phyloP scores from a whole-genome alignment of 768 basidiomycete species.

The Suillus subaureus region DNA sequence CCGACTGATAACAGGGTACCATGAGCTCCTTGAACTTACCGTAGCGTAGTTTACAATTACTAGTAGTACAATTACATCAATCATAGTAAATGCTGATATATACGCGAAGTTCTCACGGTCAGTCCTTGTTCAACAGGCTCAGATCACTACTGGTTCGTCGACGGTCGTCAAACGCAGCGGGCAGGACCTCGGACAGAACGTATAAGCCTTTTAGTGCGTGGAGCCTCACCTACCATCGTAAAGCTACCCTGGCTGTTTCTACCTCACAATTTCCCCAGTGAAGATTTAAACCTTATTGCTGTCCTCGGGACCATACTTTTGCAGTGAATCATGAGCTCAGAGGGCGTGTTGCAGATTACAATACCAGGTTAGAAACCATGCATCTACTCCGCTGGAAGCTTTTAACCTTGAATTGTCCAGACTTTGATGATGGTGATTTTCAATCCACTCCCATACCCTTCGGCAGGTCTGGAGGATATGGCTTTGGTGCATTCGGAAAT shows the following conservation, averaged over 20 bases:
- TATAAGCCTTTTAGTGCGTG: background rate
- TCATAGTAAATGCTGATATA: no score
- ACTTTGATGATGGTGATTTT: slow-evolving; percentile 79
- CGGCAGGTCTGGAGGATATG: slow-evolving; percentile 58
- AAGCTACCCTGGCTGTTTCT: background rate
- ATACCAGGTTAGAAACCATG: slow-evolving; percentile 52
- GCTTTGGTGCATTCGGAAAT: slow-evolving; percentile 41
- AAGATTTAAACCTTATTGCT: background rate
- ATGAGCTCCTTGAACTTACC: no score
- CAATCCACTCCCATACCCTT: slow-evolving; percentile 66
- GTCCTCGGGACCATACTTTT: background rate
- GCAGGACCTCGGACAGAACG: background rate
- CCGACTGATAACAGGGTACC: no score
- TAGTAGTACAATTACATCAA: no score
- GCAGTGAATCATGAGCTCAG: slow-evolving; percentile 14
- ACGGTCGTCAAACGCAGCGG: background rate
- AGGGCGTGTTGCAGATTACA: slow-evolving; percentile 54
- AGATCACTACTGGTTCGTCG: background rate
- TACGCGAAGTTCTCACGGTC: background rate
- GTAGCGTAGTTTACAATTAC: no score
- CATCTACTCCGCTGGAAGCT: slow-evolving; percentile 9
- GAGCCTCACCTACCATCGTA: background rate
- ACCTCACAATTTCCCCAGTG: background rate
- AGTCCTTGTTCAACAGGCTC: background rate
- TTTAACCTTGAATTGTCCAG: slow-evolving; percentile 38